These are phyloP conservation scores for Coemansia sp. DNA, from an alignment of 192 early-diverging fungal species.

Conservation along the genomic window DNA sequence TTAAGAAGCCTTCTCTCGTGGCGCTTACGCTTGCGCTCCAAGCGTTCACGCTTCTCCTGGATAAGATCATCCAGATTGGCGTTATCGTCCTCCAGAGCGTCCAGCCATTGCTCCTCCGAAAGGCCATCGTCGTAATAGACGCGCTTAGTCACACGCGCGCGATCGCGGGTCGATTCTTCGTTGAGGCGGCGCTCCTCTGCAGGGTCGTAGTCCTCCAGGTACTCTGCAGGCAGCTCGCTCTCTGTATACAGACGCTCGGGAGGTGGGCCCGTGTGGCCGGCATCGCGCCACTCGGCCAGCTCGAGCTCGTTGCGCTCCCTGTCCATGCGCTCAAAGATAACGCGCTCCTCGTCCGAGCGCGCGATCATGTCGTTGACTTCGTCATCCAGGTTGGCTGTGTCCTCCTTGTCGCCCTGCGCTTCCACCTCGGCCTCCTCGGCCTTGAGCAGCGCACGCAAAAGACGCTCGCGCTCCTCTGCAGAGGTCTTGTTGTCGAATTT, in stretches of 20 bases:
- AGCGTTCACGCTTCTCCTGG: conserved; percentile 42
- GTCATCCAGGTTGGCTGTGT: conserved; percentile 76
- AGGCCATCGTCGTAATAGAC: conserved; percentile 90
- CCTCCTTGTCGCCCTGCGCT: conserved; percentile 64
- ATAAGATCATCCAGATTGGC: conserved; percentile 64
- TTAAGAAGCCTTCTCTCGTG: conserved; percentile 30
- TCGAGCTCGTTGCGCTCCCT: conserved; percentile 61
- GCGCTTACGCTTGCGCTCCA: conserved; percentile 43
- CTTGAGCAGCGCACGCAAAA: conserved; percentile 82
- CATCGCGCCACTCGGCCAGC: conserved; percentile 53
- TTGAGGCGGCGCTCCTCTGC: conserved; percentile 54
- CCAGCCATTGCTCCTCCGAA: conserved; percentile 92
- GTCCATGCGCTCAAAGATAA: conserved; percentile 49
- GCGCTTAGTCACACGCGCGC: conserved; percentile 69
- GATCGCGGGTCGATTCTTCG: conserved; percentile 67
- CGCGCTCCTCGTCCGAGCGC: conserved; percentile 79
- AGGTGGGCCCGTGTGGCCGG: conserved; percentile 59
- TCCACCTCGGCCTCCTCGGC: conserved; percentile 78
- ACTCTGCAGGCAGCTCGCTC: conserved; percentile 80
- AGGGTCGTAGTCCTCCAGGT: conserved; percentile 64
- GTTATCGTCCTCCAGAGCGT: conserved; percentile 68
- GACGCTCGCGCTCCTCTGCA: conserved; percentile 87
- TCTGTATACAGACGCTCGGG: conserved; percentile 84
- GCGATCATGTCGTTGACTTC: conserved; percentile 93
- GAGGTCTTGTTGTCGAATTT: conserved; percentile 98